A percentile compares a stretch with the other conserved stretches of the same genome.
Conservation (phyloP, 2,329 filamentous ascomycete species). For the Pseudopyricularia cyperi region DNA sequence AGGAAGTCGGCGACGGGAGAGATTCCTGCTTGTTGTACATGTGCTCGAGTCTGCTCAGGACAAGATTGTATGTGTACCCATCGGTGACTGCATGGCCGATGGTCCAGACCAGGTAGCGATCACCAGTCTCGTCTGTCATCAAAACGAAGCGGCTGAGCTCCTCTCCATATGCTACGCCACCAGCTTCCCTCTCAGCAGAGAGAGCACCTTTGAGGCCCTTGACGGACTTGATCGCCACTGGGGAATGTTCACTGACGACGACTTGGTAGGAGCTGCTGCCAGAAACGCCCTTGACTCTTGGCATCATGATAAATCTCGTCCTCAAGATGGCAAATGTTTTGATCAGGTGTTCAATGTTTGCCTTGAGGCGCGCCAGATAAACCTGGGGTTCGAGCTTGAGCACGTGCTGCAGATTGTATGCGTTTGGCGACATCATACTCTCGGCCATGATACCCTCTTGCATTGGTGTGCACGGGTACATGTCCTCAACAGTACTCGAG, state of each 20-base stretch:
- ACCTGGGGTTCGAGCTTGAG: not conserved
- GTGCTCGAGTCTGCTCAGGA: constrained; percentile 6
- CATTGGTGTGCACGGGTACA: constrained; percentile 2
- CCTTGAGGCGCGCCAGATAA: not conserved
- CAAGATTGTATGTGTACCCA: constrained; percentile 4
- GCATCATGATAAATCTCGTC: not conserved
- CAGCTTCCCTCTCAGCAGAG: not conserved
- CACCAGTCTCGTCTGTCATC: constrained; percentile 1
- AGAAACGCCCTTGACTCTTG: constrained; percentile 5
- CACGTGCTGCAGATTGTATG: not conserved
- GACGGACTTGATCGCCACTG: not conserved
- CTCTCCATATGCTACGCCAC: constrained; percentile 3
- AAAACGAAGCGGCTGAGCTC: constrained; percentile 8
- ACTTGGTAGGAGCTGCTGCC: constrained; percentile 7
- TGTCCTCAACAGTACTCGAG: constrained; percentile 6
- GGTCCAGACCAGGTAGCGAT: constrained; percentile 10
- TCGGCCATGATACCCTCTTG: not conserved
- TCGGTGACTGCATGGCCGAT: constrained; percentile 6
- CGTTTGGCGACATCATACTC: not conserved
- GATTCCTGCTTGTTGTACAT: not conserved
- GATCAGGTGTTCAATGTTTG: not conserved
- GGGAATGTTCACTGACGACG: constrained; percentile 4
- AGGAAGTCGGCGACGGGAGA: not conserved
- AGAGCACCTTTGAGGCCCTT: not conserved
- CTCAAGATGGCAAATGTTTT: not conserved